Evolutionary conservation across 2,329 filamentous ascomycete species (phyloP).

Genomic region (Penicillium sp.): DNA sequence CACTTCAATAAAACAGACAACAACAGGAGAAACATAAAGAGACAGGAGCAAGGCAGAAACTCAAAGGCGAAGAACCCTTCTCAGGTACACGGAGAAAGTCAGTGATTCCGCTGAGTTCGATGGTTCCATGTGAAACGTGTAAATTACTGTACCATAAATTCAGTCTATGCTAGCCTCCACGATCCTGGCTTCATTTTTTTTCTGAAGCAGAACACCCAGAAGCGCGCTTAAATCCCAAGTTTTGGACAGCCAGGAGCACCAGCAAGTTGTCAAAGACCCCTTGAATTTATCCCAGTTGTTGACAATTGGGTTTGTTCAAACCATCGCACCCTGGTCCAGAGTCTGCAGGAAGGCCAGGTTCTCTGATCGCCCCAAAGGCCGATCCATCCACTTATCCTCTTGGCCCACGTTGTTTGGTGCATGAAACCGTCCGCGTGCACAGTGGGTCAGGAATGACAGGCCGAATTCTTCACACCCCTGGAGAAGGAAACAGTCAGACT

Average conservation of each 20-base stretch:
- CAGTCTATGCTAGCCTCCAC: background rate
- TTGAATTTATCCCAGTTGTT: background rate
- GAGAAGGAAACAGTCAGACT: slow-evolving; percentile 10
- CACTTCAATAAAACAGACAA: background rate
- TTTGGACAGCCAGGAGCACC: background rate
- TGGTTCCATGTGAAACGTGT: background rate
- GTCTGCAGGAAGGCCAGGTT: slow-evolving; percentile 29
- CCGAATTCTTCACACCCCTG: slow-evolving; percentile 38
- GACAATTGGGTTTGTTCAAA: background rate
- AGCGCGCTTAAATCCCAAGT: background rate
- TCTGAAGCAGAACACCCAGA: background rate
- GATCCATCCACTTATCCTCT: slow-evolving; percentile 32
- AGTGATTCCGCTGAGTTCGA: background rate
- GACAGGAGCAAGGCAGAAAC: background rate
- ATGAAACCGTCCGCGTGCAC: slow-evolving; percentile 45
- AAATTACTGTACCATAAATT: background rate
- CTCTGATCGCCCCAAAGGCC: slow-evolving; percentile 31
- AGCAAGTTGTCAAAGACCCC: background rate
- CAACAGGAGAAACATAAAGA: background rate
- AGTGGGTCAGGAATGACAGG: slow-evolving; percentile 45
- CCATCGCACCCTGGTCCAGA: slow-evolving; percentile 17
- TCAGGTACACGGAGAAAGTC: background rate
- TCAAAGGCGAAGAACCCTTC: background rate
- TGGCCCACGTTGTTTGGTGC: slow-evolving; percentile 47
- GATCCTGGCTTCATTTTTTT: background rate